Conservation (phyloP, 305 asterid species). For the Galium porrigens region DNA sequence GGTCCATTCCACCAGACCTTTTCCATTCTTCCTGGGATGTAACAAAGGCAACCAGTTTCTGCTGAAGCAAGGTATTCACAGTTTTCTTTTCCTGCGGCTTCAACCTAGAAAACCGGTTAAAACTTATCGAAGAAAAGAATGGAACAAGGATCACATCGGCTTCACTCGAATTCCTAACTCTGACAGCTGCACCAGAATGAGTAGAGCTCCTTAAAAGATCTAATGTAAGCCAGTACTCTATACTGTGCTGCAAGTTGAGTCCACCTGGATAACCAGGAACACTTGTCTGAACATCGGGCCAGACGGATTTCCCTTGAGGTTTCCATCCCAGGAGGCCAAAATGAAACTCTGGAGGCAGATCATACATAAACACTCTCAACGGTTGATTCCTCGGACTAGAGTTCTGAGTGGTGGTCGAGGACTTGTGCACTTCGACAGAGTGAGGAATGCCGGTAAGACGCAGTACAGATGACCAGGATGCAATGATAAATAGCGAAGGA, state of each 20-base stretch:
- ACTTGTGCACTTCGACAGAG: constrained; percentile 29
- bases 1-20: constrained; percentile 63
- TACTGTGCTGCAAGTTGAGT: constrained; percentile 77
- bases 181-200: constrained; percentile 23
- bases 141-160: constrained; percentile 86
- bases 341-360: constrained; percentile 70
- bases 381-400: constrained; percentile 21
- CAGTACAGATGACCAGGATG: constrained; percentile 36
- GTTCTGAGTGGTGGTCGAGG: constrained; percentile 28
- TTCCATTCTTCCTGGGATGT: constrained; percentile 54
- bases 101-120: constrained; percentile 49
- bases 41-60: constrained; percentile 54
- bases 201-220: constrained; percentile 49
- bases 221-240: constrained; percentile 78
- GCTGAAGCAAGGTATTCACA: constrained; percentile 40
- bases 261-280: constrained; percentile 86
- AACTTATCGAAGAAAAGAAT: constrained; percentile 66
- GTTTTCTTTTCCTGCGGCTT: constrained; percentile 34
- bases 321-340: constrained; percentile 60
- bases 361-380: constrained; percentile 74
- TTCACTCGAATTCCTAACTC: constrained; percentile 58
- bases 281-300: constrained; percentile 54
- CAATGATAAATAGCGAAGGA: constrained; percentile 29
- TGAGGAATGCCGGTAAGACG: constrained; percentile 29
- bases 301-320: constrained; percentile 29